Evolutionary conservation across 257 asterid species (phyloP).

Genomic region (Fraxinus quadrangulata): DNA sequence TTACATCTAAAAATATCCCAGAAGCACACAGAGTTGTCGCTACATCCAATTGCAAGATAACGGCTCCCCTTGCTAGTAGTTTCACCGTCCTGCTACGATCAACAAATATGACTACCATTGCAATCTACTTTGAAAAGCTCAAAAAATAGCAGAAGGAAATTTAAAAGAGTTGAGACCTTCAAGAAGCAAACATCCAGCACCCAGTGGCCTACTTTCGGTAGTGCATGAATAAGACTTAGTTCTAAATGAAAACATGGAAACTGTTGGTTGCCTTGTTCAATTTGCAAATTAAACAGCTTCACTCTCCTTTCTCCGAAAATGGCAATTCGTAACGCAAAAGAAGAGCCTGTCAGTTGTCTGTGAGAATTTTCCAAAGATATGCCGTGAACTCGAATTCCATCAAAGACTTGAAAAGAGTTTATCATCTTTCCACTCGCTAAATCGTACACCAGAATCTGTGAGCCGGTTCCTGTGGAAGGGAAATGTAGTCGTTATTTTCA

Average conservation of each 20-base stretch:
- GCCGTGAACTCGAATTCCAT: conserved; percentile 96
- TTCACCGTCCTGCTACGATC: conserved; percentile 44
- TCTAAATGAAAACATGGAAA: conserved; percentile 27
- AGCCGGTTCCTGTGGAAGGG: conserved; percentile 72
- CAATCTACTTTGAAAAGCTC: not conserved
- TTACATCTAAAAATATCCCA: conserved; percentile 57
- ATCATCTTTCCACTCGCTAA: conserved; percentile 45
- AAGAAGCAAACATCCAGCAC: conserved; percentile 79
- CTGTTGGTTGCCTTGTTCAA: conserved; percentile 26
- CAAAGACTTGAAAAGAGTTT: conserved; percentile 67
- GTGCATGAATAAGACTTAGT: conserved; percentile 48
- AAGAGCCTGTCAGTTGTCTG: conserved; percentile 27
- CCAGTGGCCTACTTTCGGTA: conserved; percentile 82
- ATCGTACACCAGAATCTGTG: conserved; percentile 72
- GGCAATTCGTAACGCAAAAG: conserved; percentile 45
- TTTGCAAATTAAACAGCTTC: conserved; percentile 57
- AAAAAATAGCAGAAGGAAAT: not conserved
- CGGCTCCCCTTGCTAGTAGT: conserved; percentile 35
- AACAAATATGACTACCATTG: conserved; percentile 13
- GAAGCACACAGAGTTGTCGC: conserved; percentile 74
- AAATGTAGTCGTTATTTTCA: not conserved
- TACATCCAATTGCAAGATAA: conserved; percentile 77
- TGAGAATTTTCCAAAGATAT: conserved; percentile 45
- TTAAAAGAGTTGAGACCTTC: conserved; percentile 42
- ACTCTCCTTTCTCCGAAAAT: conserved; percentile 91